A percentile compares a stretch with the other conserved stretches of the same genome.
Conservation (phyloP, 495 filamentous ascomycete species). For the Tricharina praecox region DNA sequence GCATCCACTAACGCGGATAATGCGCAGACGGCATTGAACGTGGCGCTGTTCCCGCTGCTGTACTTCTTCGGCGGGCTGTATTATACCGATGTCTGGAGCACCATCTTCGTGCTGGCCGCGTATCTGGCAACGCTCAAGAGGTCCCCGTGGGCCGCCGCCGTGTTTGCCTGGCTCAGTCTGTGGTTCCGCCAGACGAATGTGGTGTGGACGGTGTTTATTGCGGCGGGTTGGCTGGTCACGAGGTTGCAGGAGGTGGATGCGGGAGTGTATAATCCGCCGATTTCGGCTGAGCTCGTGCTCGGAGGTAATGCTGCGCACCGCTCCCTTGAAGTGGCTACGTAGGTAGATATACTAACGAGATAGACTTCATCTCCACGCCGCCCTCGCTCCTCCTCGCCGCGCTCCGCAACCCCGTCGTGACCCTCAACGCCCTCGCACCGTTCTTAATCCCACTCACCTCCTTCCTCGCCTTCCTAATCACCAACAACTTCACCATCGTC, state of each 20-base stretch:
- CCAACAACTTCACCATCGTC: constrained; percentile 73
- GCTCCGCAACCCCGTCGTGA: constrained; percentile 34
- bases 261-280: no score
- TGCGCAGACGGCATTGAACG: constrained; percentile 56
- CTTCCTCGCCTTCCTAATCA: constrained; percentile 60
- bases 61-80: constrained; percentile 93
- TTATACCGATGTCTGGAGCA: constrained; percentile 75
- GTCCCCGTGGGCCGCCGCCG: constrained; percentile 19
- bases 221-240: constrained; percentile 34
- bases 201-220: constrained; percentile 85
- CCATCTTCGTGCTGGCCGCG: constrained; percentile 45
- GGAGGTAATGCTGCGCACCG: no score
- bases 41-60: constrained; percentile 70
- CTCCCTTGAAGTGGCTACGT: no score
- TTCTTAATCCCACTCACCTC: constrained; percentile 48
- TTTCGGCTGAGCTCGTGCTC: no score
- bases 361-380: constrained; percentile 41
- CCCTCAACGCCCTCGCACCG: constrained; percentile 41
- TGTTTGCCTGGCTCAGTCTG: constrained; percentile 34
- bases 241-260: background rate
- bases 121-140: constrained; percentile 45
- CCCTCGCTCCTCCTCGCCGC: constrained; percentile 43
- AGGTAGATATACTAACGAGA: constrained; percentile 28
- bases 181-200: constrained; percentile 86
- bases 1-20: no score